Conservation (phyloP, 2,329 filamentous ascomycete species). For the Diplodia corticola region DNA sequence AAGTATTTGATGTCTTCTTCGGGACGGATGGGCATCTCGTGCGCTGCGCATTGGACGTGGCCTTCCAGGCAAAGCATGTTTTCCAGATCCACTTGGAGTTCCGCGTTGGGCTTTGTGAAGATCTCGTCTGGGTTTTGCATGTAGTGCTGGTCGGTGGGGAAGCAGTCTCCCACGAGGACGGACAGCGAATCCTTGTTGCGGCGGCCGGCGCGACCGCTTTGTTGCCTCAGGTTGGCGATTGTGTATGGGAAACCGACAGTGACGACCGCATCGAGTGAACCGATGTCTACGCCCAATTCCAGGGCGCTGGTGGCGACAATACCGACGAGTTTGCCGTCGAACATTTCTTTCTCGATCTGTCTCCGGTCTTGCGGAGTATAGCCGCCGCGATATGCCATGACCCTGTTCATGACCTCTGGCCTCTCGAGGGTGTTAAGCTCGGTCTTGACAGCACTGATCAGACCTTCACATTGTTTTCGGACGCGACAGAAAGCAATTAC, state of each 20-base stretch:
- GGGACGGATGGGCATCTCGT: slow-evolving; percentile 88
- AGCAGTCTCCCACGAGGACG: slow-evolving; percentile 83
- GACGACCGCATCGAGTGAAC: slow-evolving; percentile 87
- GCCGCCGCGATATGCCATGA: slow-evolving; percentile 94
- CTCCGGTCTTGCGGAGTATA: slow-evolving; percentile 91
- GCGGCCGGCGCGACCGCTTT: slow-evolving; percentile 88
- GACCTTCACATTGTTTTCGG: slow-evolving; percentile 81
- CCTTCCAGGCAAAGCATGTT: slow-evolving; percentile 92
- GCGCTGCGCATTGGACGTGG: slow-evolving; percentile 91
- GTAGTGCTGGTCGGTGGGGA: slow-evolving; percentile 90
- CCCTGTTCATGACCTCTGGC: slow-evolving; percentile 70
- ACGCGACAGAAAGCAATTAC: slow-evolving; percentile 93
- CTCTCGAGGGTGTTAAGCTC: slow-evolving; percentile 74
- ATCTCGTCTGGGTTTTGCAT: slow-evolving; percentile 96
- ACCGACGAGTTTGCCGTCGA: slow-evolving; percentile 87
- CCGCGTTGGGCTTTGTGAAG: slow-evolving; percentile 85
- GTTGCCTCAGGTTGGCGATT: slow-evolving; percentile 90
- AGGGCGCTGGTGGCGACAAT: slow-evolving; percentile 93
- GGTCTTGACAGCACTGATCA: slow-evolving; percentile 75
- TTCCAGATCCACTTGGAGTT: slow-evolving; percentile 85
- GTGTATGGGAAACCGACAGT: slow-evolving; percentile 95
- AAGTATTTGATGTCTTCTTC: slow-evolving; percentile 77
- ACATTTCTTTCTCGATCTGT: slow-evolving; percentile 92
- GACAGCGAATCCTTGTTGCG: slow-evolving; percentile 92
- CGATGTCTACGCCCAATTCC: slow-evolving; percentile 93